A percentile compares a stretch with the other conserved stretches of the same genome.
These are phyloP conservation scores for Jasminum sambac DNA, from an alignment of 257 asterid genomes.

Conservation along the genomic window DNA sequence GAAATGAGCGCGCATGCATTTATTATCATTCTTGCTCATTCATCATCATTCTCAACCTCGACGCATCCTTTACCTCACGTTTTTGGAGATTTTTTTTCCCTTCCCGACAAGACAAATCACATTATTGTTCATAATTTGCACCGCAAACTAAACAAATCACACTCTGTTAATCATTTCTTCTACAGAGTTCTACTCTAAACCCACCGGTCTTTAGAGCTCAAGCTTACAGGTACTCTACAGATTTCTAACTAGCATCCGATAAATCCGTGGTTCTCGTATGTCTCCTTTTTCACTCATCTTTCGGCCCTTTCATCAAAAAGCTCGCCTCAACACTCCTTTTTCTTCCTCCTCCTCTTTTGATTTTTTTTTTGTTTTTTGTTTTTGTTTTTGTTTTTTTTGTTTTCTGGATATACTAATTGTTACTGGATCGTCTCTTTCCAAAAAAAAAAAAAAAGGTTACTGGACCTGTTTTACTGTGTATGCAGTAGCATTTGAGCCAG, in stretches of 20 bases:
- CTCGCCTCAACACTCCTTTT: not conserved
- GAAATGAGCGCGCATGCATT: conserved; percentile 33
- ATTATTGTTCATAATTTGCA: conserved; percentile 17
- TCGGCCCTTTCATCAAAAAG: not conserved
- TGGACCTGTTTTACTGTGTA: not conserved
- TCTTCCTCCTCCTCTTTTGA: not conserved
- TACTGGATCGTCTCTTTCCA: not conserved
- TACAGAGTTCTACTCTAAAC: not conserved
- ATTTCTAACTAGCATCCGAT: not conserved
- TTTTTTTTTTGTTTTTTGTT: too few species aligned
- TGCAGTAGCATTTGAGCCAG: not conserved
- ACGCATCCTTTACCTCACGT: not conserved
- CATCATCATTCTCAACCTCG: not conserved
- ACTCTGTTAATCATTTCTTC: not conserved
- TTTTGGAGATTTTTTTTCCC: not conserved
- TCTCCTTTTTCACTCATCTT: not conserved
- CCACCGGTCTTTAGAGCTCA: not conserved
- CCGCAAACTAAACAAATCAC: not conserved
- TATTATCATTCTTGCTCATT: conserved; percentile 18
- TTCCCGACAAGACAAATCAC: conserved; percentile 1
- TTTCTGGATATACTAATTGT: not conserved
- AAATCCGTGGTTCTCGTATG: not conserved
- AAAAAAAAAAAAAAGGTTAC: too few species aligned
- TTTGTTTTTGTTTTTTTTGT: too few species aligned
- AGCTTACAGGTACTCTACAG: not conserved